Evolutionary conservation across 768 basidiomycete genomes (phyloP).

Genomic region (Agrocybe chaxingu): DNA sequence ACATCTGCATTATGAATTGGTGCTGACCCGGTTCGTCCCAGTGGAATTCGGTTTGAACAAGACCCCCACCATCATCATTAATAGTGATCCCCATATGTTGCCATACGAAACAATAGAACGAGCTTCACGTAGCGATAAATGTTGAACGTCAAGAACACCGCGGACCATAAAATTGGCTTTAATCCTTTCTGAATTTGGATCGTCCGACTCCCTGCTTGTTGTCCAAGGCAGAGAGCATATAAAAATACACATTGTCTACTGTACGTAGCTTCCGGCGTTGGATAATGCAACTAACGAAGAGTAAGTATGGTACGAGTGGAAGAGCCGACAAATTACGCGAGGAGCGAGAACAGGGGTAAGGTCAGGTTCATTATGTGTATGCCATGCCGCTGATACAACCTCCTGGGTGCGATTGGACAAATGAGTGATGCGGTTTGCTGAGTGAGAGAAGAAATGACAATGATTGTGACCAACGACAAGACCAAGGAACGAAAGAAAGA

Average conservation of each 20-base stretch:
- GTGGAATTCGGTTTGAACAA: conserved; percentile 90
- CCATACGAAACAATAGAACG: conserved; percentile 15
- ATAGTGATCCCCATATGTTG: conserved; percentile 19
- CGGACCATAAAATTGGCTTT: background rate
- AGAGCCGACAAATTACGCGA: conserved; percentile 22
- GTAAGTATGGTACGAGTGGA: conserved; percentile 34
- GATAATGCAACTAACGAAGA: conserved; percentile 43
- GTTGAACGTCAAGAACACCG: background rate
- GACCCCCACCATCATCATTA: conserved; percentile 75
- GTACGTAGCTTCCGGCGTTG: conserved; percentile 45
- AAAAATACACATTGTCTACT: conserved; percentile 54
- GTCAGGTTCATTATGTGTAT: conserved; percentile 35
- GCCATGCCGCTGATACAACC: conserved; percentile 38
- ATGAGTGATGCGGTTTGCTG: conserved; percentile 25
- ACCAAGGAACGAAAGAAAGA: conserved; percentile 17
- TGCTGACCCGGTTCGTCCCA: conserved; percentile 28
- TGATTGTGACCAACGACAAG: conserved; percentile 16
- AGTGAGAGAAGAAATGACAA: conserved; percentile 13
- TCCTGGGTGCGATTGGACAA: conserved; percentile 35
- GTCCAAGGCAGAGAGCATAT: conserved; percentile 27
- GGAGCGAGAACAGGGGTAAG: conserved; percentile 23
- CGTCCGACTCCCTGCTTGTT: conserved; percentile 15
- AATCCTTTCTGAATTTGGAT: conserved; percentile 12
- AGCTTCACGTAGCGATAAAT: background rate
- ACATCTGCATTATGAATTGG: background rate